A percentile compares a stretch with the other conserved stretches of the same genome.
These are phyloP conservation scores for Lepidium didymum DNA, from an alignment of 345 rosid species.

Conservation along the genomic window DNA sequence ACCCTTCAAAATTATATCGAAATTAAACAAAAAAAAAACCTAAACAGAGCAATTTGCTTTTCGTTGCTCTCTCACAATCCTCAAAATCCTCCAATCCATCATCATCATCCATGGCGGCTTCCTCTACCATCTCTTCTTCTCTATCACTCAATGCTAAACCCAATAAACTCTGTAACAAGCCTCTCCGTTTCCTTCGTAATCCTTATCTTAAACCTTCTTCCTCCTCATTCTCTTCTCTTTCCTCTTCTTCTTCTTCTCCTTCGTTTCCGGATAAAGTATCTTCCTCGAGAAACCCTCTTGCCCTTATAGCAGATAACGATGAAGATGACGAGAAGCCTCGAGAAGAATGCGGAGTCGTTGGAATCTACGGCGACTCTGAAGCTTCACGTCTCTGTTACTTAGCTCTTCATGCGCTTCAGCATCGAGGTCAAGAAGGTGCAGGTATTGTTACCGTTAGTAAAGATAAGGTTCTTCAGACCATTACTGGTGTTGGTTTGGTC, in stretches of 20 bases:
- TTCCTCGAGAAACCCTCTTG: conserved; percentile 30
- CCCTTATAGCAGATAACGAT: conserved; percentile 28
- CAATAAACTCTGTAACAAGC: conserved; percentile 11
- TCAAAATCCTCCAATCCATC: neutral
- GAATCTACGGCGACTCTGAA: conserved; percentile 77
- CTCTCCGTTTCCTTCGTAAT: conserved; percentile 29
- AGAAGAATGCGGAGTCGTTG: conserved; percentile 91
- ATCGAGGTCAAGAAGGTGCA: conserved; percentile 93
- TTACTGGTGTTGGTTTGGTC: conserved; percentile 84
- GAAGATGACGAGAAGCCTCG: conserved; percentile 66
- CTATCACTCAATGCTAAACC: conserved; percentile 26
- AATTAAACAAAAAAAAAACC: neutral
- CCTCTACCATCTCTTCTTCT: conserved; percentile 31
- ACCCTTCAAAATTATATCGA: neutral
- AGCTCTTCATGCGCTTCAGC: conserved; percentile 88
- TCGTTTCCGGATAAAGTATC: conserved; percentile 18
- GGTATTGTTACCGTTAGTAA: conserved; percentile 74
- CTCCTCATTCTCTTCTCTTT: conserved; percentile 7
- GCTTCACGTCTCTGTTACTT: conserved; percentile 83
- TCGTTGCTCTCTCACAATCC: neutral
- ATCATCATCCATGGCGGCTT: conserved; percentile 38
- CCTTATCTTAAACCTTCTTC: conserved; percentile 33
- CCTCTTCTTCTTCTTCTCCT: conserved; percentile 1
- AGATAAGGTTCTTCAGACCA: conserved; percentile 53
- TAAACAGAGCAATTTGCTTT: conserved; percentile 2